Conservation (phyloP, 495 filamentous ascomycete species). For the Rostrohypoxylon terebratum region DNA sequence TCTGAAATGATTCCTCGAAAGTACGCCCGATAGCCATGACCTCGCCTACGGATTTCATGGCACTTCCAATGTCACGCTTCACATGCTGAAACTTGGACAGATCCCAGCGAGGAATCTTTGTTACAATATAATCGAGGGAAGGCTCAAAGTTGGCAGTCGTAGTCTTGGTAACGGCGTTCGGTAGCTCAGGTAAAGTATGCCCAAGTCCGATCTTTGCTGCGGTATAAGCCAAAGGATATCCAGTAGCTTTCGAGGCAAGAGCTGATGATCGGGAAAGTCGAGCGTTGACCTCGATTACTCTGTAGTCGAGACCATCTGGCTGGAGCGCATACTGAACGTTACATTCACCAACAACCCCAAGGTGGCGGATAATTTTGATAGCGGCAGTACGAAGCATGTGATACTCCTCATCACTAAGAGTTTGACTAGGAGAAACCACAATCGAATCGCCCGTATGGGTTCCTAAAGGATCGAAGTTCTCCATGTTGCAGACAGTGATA, state of each 20-base stretch:
- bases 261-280: conserved; percentile 96
- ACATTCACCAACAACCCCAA: conserved; percentile 96
- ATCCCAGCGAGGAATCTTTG: conserved; percentile 98
- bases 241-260: conserved; percentile 96
- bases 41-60: conserved; percentile 98
- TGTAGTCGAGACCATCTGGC: conserved; percentile 93
- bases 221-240: conserved; percentile 95
- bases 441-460: conserved; percentile 98
- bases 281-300: conserved; percentile 98
- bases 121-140: conserved; percentile 95
- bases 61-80: conserved; percentile 94
- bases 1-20: conserved; percentile 99
- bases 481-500: conserved; percentile 99
- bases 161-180: conserved; percentile 97
- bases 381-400: conserved; percentile 98
- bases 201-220: conserved; percentile 97
- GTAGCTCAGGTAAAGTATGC: conserved; percentile 92
- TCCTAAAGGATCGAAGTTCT: conserved; percentile 97
- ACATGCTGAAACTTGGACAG: conserved; percentile 98
- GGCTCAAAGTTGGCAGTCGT: conserved; percentile 99
- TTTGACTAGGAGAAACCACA: conserved; percentile 95
- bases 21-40: conserved; percentile 99
- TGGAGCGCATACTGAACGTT: conserved; percentile 98
- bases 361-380: conserved; percentile 94
- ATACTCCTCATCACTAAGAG: conserved; percentile 95